Base-by-base conservation (phyloP, 495 filamentous ascomycete genomes). In the Jackrogersella multiformis region DNA sequence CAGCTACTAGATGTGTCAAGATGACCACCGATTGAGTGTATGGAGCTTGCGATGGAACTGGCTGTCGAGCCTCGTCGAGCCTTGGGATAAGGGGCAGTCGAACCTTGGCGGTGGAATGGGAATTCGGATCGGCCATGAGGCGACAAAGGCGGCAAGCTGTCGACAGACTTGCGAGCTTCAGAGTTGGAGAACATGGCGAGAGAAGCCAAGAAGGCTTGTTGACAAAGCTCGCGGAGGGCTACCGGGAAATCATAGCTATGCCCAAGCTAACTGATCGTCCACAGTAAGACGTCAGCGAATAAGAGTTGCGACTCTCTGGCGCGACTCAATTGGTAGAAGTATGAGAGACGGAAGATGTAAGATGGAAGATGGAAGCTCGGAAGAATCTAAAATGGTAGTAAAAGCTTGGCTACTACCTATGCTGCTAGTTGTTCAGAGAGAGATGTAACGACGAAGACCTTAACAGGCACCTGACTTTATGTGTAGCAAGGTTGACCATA, bases 31-130 rank as follows among this genome's bases (percentile, higher is more conserved):
- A 92, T 85, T 51, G 94, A 97, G 70, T 86, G 86, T 69, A 94
- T 86, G 2, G 73, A 74, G 45, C 49, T 53, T 70, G 69, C 45
- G 32, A 73, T 70, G 23, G 94, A 97, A 82, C 93, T 96, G 30
- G 94, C 90, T 3, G 88, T 91, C 16, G 94, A 98, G 53, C 88
- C 91, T 79, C 93, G 82, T 70, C 93, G 72, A 56, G 65, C 73
- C 57, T 56, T 72, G 52, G 56, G 72, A n/a, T 57, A 56, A 42
- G 64, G 46, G 9, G 58, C 16, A 46, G 24, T 41, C 5, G 66
- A 68, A 38, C 72, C 73, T 66, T 62, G 79, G 69, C 80, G 78
- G 45, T 84, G 84, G 46, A 88, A 86, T 21, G 88, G 84, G 69
- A 87, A 87, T 62, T 92, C 88, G 58, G 81, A 69, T 32, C 86